Evolutionary conservation across 2,329 filamentous ascomycete species (phyloP).

Genomic region (Phialemoniopsis sp.): DNA sequence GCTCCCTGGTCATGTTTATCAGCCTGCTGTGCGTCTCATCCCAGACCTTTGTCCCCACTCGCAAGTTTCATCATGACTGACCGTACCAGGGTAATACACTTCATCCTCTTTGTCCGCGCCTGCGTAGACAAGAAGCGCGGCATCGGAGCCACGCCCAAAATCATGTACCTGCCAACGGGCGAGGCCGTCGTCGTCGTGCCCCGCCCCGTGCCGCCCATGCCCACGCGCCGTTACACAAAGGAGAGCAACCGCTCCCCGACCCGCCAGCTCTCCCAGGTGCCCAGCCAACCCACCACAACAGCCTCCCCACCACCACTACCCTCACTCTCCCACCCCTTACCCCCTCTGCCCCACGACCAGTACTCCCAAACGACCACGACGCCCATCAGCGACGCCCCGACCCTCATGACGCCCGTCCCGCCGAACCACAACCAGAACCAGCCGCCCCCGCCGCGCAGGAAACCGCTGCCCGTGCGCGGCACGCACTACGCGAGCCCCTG

Average conservation of each 20-base stretch:
- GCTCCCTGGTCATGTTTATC: no score
- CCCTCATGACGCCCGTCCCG: neutral
- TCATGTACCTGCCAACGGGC: conserved; percentile 15
- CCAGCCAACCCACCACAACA: neutral
- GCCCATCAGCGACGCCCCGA: neutral
- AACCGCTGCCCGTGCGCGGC: conserved; percentile 1
- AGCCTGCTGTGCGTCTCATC: no score
- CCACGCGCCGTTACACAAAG: conserved; percentile 4
- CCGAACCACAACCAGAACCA: neutral
- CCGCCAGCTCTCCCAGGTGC: neutral
- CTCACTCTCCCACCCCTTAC: neutral
- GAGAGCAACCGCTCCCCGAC: neutral
- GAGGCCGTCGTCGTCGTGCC: conserved; percentile 13
- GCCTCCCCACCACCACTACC: neutral
- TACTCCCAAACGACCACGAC: neutral
- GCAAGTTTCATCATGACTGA: no score
- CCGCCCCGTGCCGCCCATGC: conserved; percentile 6
- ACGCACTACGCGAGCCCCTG: conserved; percentile 5
- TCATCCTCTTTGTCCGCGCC: conserved; percentile 19
- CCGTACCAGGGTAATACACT: conserved; percentile 11
- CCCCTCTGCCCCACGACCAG: neutral
- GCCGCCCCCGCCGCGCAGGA: conserved; percentile 4
- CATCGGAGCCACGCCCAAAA: conserved; percentile 9
- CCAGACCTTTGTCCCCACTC: no score
- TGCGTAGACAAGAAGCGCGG: conserved; percentile 15